These are phyloP conservation scores for Tolypocladium tundrense DNA, from an alignment of 2,329 filamentous ascomycete species.

Conservation along the genomic window DNA sequence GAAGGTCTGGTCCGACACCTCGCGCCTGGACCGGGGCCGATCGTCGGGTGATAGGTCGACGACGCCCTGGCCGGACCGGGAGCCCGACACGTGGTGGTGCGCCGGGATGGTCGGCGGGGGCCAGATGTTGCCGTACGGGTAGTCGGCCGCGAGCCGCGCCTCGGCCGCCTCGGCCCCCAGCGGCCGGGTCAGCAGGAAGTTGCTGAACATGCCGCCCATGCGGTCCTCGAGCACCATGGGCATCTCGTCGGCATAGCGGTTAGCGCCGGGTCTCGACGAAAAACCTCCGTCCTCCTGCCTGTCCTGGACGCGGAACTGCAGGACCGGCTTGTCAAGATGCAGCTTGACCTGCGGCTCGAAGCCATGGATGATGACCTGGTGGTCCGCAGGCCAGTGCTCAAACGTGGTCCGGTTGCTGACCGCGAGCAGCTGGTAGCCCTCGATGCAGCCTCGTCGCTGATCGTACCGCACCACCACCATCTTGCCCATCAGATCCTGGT, in stretches of 20 bases:
- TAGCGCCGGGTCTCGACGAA: conserved; percentile 12
- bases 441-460: conserved; percentile 61
- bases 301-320: conserved; percentile 37
- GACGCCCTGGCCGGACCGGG: conserved; percentile 13
- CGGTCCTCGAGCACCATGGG: conserved; percentile 40
- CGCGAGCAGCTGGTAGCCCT: conserved; percentile 68
- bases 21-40: conserved; percentile 36
- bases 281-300: conserved; percentile 11
- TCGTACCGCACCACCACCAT: conserved; percentile 72
- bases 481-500: conserved; percentile 62
- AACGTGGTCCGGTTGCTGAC: conserved; percentile 44
- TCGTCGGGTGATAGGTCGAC: conserved; percentile 16
- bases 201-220: conserved; percentile 46
- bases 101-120: conserved; percentile 64
- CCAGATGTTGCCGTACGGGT: conserved; percentile 54
- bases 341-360: conserved; percentile 63
- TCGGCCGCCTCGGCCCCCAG: conserved; percentile 24
- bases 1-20: conserved; percentile 63
- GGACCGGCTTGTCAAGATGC: conserved; percentile 63
- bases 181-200: conserved; percentile 56
- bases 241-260: conserved; percentile 38
- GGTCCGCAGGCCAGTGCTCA: conserved; percentile 55
- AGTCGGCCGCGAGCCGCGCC: conserved; percentile 17
- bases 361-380: conserved; percentile 56
- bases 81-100: conserved; percentile 36